phyloP scores from a whole-genome alignment of 306 rosid genomes.

The Casuarina cunninghamiana region DNA sequence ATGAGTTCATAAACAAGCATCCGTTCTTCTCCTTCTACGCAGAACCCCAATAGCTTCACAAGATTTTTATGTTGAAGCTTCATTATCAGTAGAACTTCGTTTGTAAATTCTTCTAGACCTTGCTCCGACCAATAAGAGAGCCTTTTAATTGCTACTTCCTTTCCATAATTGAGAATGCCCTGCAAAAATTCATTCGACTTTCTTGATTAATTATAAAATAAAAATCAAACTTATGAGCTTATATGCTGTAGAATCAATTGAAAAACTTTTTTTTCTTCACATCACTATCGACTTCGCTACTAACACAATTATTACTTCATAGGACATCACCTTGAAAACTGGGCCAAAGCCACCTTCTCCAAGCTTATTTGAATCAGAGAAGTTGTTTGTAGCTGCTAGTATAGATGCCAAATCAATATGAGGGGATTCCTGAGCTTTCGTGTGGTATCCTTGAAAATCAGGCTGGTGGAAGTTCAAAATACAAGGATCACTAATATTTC shows the following conservation, averaged over 20 bases:
- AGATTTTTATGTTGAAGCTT: conserved; percentile 78
- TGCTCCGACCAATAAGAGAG: conserved; percentile 58
- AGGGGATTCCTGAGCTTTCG: conserved; percentile 34
- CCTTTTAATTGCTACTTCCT: conserved; percentile 71
- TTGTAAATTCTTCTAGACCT: conserved; percentile 61
- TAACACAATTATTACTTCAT: too few relatives aligned
- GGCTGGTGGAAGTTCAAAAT: not conserved
- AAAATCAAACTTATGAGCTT: not conserved
- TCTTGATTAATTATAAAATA: not conserved
- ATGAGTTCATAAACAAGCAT: conserved; percentile 64
- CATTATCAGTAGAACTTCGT: conserved; percentile 54
- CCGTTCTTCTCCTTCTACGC: conserved; percentile 60
- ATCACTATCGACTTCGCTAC: too few relatives aligned
- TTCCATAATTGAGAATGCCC: conserved; percentile 51
- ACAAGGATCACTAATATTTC: not conserved
- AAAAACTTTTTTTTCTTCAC: too few relatives aligned
- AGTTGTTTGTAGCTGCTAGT: conserved; percentile 51
- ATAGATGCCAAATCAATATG: conserved; percentile 48
- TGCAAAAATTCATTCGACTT: conserved; percentile 1
- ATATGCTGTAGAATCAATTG: too few relatives aligned
- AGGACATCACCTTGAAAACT: conserved; percentile 56
- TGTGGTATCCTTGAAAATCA: conserved; percentile 1
- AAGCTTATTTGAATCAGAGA: conserved; percentile 55
- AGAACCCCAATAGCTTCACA: conserved; percentile 66
- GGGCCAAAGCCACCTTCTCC: conserved; percentile 87